Evolutionary conservation across 1,284 basidiomycete species (phyloP), one percentile per base, ranked within the genome.

Genomic region (Xerocomus alliaceus): DNA sequence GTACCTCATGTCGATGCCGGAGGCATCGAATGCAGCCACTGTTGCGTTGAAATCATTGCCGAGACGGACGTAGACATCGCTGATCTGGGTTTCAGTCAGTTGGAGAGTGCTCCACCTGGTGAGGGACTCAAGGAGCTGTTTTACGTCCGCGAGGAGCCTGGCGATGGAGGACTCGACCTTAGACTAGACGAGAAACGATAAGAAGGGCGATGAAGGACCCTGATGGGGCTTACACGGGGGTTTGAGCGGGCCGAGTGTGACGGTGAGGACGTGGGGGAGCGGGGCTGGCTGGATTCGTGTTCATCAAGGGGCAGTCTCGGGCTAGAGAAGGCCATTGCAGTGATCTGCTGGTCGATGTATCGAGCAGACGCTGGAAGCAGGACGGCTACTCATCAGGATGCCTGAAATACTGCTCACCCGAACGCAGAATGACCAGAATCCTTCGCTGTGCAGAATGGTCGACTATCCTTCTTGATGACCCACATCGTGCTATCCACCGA

Each of bases 41-140:
- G 95, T 95, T 22, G 89, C 87, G 75, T 98, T 98, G 82, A 99
- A 98, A 73, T 98, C 96, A 77, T 99, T 98, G 24, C 97, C 97
- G 22, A 99, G 83, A 50, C 91, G 87, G 56, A 99, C 97, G 77
- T 99, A 99, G 60, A 97, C 92, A 77, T 98, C 94, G 81, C 95
- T 97, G 68, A 99, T 95, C 69, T 93, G 82, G 31, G 81, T 82
- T 74, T 99, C 97, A 56, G 88, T 84, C 63, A 93, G 84, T 64
- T 89, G 83, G 49, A 87, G 80, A 58, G 85, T 83, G 71, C 93
- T 93, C 95, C 95, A 98, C 78, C 89, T 83, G 13, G 94, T 96
- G 60, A 99, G 83, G 1, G 93, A 87, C 75, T 98, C 96, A 44
- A 99, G 85, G 29, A 99, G 87, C 72, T 94, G 89, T 76, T 98